These are phyloP conservation scores for Neofusicoccum cordaticola DNA, from an alignment of 2,329 filamentous ascomycete genomes.

Conservation along the genomic window DNA sequence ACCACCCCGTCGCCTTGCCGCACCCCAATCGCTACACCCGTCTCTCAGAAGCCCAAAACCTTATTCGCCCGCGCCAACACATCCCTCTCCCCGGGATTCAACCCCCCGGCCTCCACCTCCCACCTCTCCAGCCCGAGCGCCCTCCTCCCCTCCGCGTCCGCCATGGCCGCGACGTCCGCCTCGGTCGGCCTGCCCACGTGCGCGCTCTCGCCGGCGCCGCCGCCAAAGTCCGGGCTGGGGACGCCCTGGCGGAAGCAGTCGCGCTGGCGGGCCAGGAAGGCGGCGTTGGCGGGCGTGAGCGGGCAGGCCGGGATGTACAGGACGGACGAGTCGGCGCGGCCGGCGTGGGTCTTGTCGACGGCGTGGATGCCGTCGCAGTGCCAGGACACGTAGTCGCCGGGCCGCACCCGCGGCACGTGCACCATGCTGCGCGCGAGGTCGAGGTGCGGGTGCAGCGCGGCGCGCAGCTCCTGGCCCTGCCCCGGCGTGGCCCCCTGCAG, in stretches of 20 bases:
- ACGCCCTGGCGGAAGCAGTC: constrained; percentile 65
- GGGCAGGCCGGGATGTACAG: constrained; percentile 88
- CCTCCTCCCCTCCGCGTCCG: constrained; percentile 49
- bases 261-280: constrained; percentile 68
- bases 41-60: background rate
- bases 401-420: constrained; percentile 64
- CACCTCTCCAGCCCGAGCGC: constrained; percentile 55
- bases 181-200: constrained; percentile 43
- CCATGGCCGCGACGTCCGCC: constrained; percentile 37
- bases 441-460: constrained; percentile 66
- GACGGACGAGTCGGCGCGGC: constrained; percentile 72
- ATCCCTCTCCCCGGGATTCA: background rate
- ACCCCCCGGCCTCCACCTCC: constrained; percentile 35
- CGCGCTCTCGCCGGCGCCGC: constrained; percentile 61
- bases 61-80: constrained; percentile 5
- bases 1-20: no score
- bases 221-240: constrained; percentile 49
- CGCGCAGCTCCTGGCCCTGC: constrained; percentile 65
- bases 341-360: constrained; percentile 75
- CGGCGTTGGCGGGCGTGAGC: constrained; percentile 69
- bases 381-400: constrained; percentile 75
- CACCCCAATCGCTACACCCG: no score
- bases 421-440: constrained; percentile 67
- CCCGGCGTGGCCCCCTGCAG: constrained; percentile 70
- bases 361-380: constrained; percentile 81